Evolutionary conservation across 768 basidiomycete genomes (phyloP), one percentile per base, ranked within the genome.

Genomic region (Russula lepida): DNA sequence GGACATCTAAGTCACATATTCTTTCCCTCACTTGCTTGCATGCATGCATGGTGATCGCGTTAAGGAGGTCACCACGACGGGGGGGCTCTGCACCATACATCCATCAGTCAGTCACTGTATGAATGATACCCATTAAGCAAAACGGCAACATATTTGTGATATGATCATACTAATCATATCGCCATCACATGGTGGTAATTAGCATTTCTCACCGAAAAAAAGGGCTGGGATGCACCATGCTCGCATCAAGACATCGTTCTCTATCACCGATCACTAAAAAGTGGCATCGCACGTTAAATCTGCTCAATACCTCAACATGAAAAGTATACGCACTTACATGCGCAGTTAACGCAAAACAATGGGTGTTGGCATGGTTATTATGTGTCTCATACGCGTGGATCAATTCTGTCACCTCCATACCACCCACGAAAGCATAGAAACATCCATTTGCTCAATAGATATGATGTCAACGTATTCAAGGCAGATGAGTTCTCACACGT

Each of bases 341-440:
- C 3, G 95, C 95, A 1, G 95, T 98, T 44, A 99, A 77, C 1
- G 97, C 97, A n/a, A n/a, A 68, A 98, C 92, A 67, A 99, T 98
- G 0, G 97, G 95, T 6, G 85, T 92, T 2, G 85, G 80, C 17
- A 82, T 70, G 76, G 8, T 83, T 79, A 65, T 83, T 84, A 64
- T 85, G n/a, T n/a, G n/a, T n/a, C n/a, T n/a, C n/a, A n/a, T n/a
- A n/a, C n/a, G n/a, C n/a, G n/a, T n/a, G n/a, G 63, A 98, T 97
- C 59, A 92, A 78, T 66, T 93, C 88, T 0, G 97, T 99, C 1
- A 95, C 92, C 73, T 99, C 95, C 86, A 95, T 92, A 65, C 95
- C 95, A 53, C 95, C 94, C 92, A 98, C 98, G 74, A 95, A 88
- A 6, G 92, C 92, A 95, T 95, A 13, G 94, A 97, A 15, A 97